Evolutionary conservation across 1,284 basidiomycete genomes (phyloP).

Genomic region (Cryptococcus sp.): DNA sequence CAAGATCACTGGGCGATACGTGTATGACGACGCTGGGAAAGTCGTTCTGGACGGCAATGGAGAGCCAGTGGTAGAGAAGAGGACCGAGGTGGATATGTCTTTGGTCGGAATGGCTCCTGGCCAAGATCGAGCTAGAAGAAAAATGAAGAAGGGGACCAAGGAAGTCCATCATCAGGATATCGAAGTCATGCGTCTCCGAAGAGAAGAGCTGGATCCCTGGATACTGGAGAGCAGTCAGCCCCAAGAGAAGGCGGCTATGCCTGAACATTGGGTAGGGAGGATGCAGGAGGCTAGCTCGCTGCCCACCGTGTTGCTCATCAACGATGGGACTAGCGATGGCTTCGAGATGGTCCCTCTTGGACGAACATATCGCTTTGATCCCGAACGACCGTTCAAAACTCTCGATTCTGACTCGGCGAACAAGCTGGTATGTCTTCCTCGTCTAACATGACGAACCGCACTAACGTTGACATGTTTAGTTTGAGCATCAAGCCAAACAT

Average conservation of each 20-base stretch:
- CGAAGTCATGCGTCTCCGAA: conserved; percentile 41
- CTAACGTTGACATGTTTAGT: conserved; percentile 22
- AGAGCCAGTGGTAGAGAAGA: conserved; percentile 35
- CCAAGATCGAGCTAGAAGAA: conserved; percentile 15
- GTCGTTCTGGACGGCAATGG: conserved; percentile 43
- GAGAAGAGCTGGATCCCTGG: conserved; percentile 50
- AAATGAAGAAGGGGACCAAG: conserved; percentile 32
- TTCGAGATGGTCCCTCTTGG: conserved; percentile 47
- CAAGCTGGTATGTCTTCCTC: conserved; percentile 34
- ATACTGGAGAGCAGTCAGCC: conserved; percentile 41
- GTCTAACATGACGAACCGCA: background rate
- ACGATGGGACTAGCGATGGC: conserved; percentile 36
- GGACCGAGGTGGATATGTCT: conserved; percentile 39
- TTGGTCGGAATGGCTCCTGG: conserved; percentile 39
- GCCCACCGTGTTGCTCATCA: conserved; percentile 43
- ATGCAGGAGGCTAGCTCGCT: conserved; percentile 35
- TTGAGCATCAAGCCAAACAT: conserved; percentile 43
- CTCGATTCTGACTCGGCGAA: conserved; percentile 48
- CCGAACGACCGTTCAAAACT: conserved; percentile 46
- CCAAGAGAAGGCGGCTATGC: conserved; percentile 21
- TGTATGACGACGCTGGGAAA: conserved; percentile 44
- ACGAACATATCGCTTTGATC: conserved; percentile 46
- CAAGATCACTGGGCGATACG: conserved; percentile 41
- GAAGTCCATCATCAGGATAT: conserved; percentile 49
- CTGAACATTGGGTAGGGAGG: conserved; percentile 48